phyloP scores from a whole-genome alignment of 192 early-diverging fungal species.

The Chytriomyces sp. region DNA sequence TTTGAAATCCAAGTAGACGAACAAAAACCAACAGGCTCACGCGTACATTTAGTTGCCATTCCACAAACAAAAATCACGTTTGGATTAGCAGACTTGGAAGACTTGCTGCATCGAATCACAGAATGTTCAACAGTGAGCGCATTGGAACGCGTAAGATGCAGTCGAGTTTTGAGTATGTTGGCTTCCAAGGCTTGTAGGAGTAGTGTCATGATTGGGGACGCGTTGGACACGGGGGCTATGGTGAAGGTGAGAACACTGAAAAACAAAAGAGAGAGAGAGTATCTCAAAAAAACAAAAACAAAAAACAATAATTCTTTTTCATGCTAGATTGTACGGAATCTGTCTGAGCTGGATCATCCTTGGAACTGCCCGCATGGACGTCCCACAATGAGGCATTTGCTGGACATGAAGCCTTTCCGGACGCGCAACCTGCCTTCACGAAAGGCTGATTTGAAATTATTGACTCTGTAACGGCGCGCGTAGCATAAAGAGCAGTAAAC shows the following conservation, averaged over 20 bases:
- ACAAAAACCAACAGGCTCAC: slow-evolving; percentile 60
- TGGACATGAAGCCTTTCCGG: slow-evolving; percentile 29
- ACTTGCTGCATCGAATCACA: slow-evolving; percentile 59
- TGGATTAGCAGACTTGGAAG: slow-evolving; percentile 76
- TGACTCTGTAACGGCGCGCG: no score
- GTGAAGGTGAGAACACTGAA: slow-evolving; percentile 46
- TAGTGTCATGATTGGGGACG: slow-evolving; percentile 90
- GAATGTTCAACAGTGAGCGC: slow-evolving; percentile 21
- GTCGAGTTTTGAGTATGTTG: slow-evolving; percentile 72
- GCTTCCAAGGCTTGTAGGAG: slow-evolving; percentile 90
- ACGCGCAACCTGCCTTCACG: no score
- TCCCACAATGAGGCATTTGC: slow-evolving; percentile 90
- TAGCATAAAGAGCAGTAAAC: no score
- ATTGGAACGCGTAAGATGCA: slow-evolving; percentile 61
- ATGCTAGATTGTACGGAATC: slow-evolving; percentile 72
- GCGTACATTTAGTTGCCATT: slow-evolving; percentile 71
- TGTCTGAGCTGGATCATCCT: slow-evolving; percentile 89
- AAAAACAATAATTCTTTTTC: not conserved
- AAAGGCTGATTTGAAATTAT: no score
- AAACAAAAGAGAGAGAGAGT: not conserved
- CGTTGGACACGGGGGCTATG: slow-evolving; percentile 76
- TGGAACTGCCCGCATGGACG: slow-evolving; percentile 99
- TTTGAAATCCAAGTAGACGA: slow-evolving; percentile 75
- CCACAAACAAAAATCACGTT: slow-evolving; percentile 74
- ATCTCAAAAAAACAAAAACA: not conserved